A percentile compares a stretch with the other conserved stretches of the same genome.
Evolutionary conservation across 345 rosid genomes (phyloP).

Genomic region (Lepidium sativum): DNA sequence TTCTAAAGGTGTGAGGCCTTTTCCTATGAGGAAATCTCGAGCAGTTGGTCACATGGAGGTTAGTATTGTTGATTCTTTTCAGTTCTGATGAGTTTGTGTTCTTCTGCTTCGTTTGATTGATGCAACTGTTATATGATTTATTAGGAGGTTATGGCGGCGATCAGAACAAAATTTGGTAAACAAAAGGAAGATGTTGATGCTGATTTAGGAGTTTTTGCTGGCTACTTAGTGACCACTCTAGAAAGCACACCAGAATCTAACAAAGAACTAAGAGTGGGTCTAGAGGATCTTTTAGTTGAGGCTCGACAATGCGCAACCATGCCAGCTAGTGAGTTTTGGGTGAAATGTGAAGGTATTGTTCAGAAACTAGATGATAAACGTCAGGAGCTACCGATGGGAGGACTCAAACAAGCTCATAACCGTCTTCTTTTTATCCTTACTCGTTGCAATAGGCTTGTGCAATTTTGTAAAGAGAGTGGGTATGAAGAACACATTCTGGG

Average conservation of each 20-base stretch:
- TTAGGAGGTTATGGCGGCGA: slow-evolving; percentile 80
- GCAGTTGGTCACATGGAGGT: slow-evolving; percentile 94
- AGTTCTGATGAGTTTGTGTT: background rate
- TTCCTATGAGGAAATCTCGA: slow-evolving; percentile 81
- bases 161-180: slow-evolving; percentile 71
- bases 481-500: slow-evolving; percentile 70
- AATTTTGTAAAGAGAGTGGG: slow-evolving; percentile 90
- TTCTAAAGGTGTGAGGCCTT: slow-evolving; percentile 92
- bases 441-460: slow-evolving; percentile 90
- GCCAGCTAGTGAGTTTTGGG: slow-evolving; percentile 81
- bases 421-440: slow-evolving; percentile 92
- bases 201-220: slow-evolving; percentile 86
- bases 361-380: slow-evolving; percentile 83
- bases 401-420: slow-evolving; percentile 81
- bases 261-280: slow-evolving; percentile 62
- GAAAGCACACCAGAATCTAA: slow-evolving; percentile 53
- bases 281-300: slow-evolving; percentile 79
- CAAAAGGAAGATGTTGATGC: slow-evolving; percentile 88
- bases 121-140: background rate
- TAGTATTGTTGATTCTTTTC: background rate
- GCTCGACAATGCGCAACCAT: slow-evolving; percentile 77
- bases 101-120: background rate
- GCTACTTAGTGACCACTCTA: slow-evolving; percentile 74
- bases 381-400: slow-evolving; percentile 87
- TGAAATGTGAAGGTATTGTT: slow-evolving; percentile 80